These are phyloP conservation scores for Sechiopsis laciniata DNA, from an alignment of 306 rosid species.

Conservation along the genomic window DNA sequence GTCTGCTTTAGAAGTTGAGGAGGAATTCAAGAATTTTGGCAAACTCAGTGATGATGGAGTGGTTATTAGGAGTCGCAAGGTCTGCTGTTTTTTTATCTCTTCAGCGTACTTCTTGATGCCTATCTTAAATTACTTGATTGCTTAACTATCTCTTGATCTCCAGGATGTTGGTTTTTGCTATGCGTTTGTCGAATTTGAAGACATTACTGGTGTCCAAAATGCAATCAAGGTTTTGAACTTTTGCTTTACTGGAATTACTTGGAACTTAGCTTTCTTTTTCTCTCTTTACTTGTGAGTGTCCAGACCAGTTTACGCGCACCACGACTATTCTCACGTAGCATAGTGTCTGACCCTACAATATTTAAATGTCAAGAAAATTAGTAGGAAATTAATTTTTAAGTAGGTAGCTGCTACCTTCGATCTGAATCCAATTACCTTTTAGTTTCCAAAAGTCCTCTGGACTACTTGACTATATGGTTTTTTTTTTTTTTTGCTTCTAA, in stretches of 20 bases:
- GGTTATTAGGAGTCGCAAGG: conserved; percentile 93
- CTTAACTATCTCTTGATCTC: conserved; percentile 26
- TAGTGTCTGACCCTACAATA: too few species aligned
- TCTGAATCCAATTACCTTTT: too few species aligned
- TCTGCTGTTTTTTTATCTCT: conserved; percentile 28
- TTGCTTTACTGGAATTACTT: neutral
- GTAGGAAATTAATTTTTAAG: too few species aligned
- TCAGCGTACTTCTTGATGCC: neutral
- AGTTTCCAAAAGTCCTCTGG: too few species aligned
- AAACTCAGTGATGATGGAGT: conserved; percentile 74
- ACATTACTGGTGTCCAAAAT: conserved; percentile 70
- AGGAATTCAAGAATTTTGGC: conserved; percentile 75
- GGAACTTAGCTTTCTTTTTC: neutral
- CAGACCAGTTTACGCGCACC: too few species aligned
- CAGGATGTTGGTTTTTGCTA: conserved; percentile 98
- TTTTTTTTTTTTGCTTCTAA: neutral
- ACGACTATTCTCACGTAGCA: too few species aligned
- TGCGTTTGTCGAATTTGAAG: conserved; percentile 94
- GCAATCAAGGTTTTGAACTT: conserved; percentile 65
- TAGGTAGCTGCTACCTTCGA: too few species aligned
- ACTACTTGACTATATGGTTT: neutral
- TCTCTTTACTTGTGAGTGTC: neutral
- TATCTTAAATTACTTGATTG: conserved; percentile 11
- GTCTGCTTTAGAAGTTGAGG: conserved; percentile 74
- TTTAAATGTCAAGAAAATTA: too few species aligned